These are phyloP conservation scores for Plenodomus biglobosus DNA, from an alignment of 2,329 filamentous ascomycete genomes.

Conservation along the genomic window DNA sequence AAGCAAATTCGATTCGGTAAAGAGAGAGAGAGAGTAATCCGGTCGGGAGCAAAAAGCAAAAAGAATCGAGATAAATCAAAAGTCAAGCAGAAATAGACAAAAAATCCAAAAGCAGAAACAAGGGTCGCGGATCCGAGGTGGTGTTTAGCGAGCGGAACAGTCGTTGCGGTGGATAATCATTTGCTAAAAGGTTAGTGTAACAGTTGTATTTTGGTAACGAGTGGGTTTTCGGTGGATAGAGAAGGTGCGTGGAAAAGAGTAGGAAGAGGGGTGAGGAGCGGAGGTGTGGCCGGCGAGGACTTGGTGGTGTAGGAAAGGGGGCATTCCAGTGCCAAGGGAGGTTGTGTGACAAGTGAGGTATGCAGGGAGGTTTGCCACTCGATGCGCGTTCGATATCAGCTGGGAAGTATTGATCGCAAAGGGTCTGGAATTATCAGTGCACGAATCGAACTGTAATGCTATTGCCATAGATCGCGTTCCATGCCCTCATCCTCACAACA, in stretches of 20 bases:
- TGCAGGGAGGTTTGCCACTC: neutral
- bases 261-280: neutral
- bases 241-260: neutral
- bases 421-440: neutral
- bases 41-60: neutral
- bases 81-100: neutral
- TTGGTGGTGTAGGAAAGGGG: neutral
- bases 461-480: too few species aligned
- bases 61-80: neutral
- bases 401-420: neutral
- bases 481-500: neutral
- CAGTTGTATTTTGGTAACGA: neutral
- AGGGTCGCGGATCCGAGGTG: neutral
- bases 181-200: neutral
- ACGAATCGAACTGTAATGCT: neutral
- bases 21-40: neutral
- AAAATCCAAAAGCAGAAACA: neutral
- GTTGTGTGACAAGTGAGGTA: neutral
- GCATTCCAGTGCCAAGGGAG: conserved; percentile 8
- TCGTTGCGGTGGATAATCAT: neutral
- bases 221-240: neutral
- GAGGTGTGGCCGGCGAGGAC: neutral
- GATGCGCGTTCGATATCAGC: neutral
- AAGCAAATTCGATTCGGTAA: conserved; percentile 2
- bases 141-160: neutral